Conservation (phyloP, 139 green algal species). For the Pseudopediastrum boryanum region DNA sequence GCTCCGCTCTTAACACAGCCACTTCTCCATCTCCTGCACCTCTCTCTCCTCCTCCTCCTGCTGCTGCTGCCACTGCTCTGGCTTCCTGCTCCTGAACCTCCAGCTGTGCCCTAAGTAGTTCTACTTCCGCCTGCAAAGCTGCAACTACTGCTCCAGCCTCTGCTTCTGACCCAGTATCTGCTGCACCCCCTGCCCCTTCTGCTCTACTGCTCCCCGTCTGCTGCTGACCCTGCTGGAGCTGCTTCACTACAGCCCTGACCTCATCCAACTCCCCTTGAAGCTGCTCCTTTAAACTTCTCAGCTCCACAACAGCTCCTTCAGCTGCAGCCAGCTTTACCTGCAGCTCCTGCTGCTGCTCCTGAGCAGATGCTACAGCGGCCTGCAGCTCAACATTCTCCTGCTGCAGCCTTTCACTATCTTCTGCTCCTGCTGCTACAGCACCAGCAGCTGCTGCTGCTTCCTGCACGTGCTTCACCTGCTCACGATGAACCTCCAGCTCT, state of each 20-base stretch:
- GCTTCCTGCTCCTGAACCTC: background rate
- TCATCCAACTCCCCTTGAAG: background rate
- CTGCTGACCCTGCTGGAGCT: conserved; percentile 1
- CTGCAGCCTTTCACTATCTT: no score
- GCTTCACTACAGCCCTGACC: background rate
- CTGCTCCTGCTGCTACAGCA: conserved; percentile 5
- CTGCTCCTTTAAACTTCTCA: background rate
- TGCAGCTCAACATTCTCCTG: no score
- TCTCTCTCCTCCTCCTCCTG: conserved; percentile 1
- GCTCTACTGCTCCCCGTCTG: no score
- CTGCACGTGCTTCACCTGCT: background rate
- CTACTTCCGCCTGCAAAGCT: no score
- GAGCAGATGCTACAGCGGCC: no score
- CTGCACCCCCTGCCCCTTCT: no score
- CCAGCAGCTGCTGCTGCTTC: background rate
- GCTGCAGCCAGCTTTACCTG: background rate
- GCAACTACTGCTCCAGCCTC: no score
- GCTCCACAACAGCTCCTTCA: background rate
- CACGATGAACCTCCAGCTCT: background rate
- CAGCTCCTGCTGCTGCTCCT: no score
- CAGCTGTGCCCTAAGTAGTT: background rate
- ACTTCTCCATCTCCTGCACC: no score
- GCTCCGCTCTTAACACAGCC: no score
- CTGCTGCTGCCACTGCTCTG: background rate
- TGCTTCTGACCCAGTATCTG: no score